These are phyloP conservation scores for Melaleuca alternifolia DNA, from an alignment of 345 rosid species.

Conservation along the genomic window DNA sequence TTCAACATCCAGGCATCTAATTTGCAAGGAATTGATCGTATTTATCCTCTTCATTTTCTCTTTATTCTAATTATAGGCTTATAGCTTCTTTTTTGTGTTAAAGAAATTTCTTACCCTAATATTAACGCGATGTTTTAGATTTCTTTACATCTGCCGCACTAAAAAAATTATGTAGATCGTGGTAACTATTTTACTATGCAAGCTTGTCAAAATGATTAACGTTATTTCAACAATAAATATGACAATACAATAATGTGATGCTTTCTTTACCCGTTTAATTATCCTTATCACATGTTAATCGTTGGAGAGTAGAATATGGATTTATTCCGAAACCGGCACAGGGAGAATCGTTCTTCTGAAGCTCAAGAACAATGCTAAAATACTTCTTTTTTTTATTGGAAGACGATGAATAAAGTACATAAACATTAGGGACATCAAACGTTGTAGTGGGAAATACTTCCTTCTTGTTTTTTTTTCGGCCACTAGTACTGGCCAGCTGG, in stretches of 20 bases:
- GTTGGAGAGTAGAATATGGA: not conserved
- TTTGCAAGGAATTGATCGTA: not conserved
- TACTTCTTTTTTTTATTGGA: not conserved
- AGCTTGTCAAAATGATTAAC: not conserved
- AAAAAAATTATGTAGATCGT: too few relatives aligned
- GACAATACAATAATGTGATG: not conserved
- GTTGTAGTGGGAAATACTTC: not conserved
- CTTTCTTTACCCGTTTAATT: not conserved
- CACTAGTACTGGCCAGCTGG: not conserved
- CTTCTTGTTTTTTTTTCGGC: not conserved
- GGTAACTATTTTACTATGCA: not conserved
- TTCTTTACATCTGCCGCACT: not conserved
- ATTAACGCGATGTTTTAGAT: not conserved
- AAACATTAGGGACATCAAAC: not conserved
- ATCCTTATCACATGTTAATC: not conserved
- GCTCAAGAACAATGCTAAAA: not conserved
- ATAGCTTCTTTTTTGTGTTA: not conserved
- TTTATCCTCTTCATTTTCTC: not conserved
- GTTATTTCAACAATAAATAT: not conserved
- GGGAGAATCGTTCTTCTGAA: not conserved
- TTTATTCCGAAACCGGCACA: not conserved
- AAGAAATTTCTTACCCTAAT: not conserved
- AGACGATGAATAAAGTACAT: not conserved
- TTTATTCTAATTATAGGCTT: not conserved
- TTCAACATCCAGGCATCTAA: not conserved